phyloP scores from a whole-genome alignment of 441 rosid species.

The Pelargonium cotyledonis region DNA sequence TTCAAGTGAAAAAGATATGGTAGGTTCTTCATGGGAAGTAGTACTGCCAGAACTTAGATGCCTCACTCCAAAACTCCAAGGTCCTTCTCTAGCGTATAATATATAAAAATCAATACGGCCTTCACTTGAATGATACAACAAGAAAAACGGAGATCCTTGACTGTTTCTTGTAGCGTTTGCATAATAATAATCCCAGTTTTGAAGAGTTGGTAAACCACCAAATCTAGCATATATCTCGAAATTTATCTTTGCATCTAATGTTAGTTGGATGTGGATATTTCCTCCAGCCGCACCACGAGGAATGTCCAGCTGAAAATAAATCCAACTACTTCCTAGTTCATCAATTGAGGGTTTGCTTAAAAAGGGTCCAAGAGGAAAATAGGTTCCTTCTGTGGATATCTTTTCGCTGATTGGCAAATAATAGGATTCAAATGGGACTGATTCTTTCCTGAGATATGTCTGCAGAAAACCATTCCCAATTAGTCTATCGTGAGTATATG shows the following conservation, averaged over 20 bases:
- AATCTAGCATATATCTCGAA: conserved; percentile 72
- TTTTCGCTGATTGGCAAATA: conserved; percentile 60
- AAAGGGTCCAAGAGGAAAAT: conserved; percentile 66
- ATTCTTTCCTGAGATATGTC: conserved; percentile 69
- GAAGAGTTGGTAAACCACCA: conserved; percentile 68
- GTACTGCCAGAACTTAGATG: conserved; percentile 29
- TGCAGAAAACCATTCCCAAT: conserved; percentile 42
- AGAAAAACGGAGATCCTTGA: conserved; percentile 46
- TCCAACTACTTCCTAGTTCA: conserved; percentile 53
- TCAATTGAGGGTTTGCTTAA: conserved; percentile 54
- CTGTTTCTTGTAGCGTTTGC: conserved; percentile 60
- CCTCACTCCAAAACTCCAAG: conserved; percentile 78
- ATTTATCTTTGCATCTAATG: conserved; percentile 43
- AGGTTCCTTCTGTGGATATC: conserved; percentile 45
- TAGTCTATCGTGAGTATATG: conserved; percentile 11
- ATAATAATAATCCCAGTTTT: conserved; percentile 73
- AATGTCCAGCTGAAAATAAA: conserved; percentile 62
- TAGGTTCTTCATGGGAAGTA: conserved; percentile 38
- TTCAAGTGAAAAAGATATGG: conserved; percentile 77
- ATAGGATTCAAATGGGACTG: conserved; percentile 67
- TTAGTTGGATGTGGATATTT: conserved; percentile 66
- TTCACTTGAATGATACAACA: conserved; percentile 53
- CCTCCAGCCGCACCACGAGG: conserved; percentile 95
- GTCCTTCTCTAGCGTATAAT: conserved; percentile 73
- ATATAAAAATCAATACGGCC: conserved; percentile 69